Evolutionary conservation across 371 early-diverging fungal species (phyloP).

Genomic region (Mortierella sp.): DNA sequence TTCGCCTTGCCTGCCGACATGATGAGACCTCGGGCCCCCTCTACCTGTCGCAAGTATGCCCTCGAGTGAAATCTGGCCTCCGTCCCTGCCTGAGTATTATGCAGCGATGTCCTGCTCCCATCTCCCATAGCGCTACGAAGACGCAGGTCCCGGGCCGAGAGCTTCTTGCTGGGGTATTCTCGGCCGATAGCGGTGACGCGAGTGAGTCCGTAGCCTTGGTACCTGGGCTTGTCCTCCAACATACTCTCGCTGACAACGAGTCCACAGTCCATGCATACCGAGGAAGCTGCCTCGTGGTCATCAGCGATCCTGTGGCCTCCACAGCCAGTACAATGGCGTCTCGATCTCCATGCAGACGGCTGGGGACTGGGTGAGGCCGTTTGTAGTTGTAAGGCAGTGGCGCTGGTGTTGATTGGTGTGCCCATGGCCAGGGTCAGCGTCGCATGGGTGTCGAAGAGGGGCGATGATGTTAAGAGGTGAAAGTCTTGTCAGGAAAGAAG

Average conservation of each 20-base stretch:
- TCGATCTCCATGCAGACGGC: neutral
- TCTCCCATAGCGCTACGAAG: neutral
- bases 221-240: neutral
- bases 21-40: neutral
- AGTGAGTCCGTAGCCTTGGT: neutral
- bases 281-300: neutral
- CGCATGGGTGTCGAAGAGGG: neutral
- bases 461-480: neutral
- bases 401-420: neutral
- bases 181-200: neutral
- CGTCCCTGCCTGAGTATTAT: neutral
- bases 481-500: neutral
- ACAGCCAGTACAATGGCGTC: neutral
- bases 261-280: conserved; percentile 8
- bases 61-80: neutral
- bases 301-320: neutral
- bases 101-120: neutral
- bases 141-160: neutral
- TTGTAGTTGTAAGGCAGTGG: neutral
- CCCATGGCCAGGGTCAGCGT: neutral
- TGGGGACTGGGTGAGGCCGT: neutral
- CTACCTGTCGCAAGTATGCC: neutral
- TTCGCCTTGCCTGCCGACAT: neutral
- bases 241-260: neutral
- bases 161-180: neutral